Percentiles rank a stretch among this genome's conserved stretches.
Evolutionary conservation across 352 stramenopile species (phyloP).

Genomic region (Phytophthora rubi): DNA sequence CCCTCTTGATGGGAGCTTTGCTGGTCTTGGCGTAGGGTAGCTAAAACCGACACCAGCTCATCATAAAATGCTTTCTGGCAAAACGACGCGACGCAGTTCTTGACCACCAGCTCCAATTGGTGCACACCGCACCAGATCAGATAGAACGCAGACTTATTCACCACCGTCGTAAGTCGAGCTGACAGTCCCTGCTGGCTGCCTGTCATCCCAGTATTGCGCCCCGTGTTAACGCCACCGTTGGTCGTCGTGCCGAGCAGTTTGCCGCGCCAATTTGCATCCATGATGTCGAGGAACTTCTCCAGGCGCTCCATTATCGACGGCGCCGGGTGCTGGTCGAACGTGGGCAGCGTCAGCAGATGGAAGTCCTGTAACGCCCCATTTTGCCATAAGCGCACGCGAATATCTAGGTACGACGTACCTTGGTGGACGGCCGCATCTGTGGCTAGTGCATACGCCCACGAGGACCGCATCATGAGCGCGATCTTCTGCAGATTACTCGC

Average conservation of each 20-base stretch:
- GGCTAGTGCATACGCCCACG: constrained; percentile 59
- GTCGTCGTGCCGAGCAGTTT: constrained; percentile 64
- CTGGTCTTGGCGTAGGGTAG: constrained; percentile 40
- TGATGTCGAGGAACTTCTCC: constrained; percentile 46
- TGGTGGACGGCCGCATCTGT: constrained; percentile 61
- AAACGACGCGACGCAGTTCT: constrained; percentile 55
- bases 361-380: constrained; percentile 61
- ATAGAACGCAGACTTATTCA: constrained; percentile 57
- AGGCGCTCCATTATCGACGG: constrained; percentile 45
- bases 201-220: constrained; percentile 48
- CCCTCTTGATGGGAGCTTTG: constrained; percentile 12
- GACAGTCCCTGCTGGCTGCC: constrained; percentile 58
- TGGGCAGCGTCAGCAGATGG: constrained; percentile 55
- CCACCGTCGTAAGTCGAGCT: constrained; percentile 47
- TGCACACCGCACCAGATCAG: constrained; percentile 67
- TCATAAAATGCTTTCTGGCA: constrained; percentile 62
- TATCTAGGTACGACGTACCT: constrained; percentile 57
- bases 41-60: constrained; percentile 53
- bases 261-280: constrained; percentile 56
- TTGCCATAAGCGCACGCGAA: constrained; percentile 65
- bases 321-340: constrained; percentile 52
- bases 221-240: constrained; percentile 47
- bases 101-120: constrained; percentile 66
- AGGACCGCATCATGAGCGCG: constrained; percentile 65
- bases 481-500: constrained; percentile 73